These are phyloP conservation scores for Zopfia rhizophila DNA, from an alignment of 2,329 filamentous ascomycete genomes.

Conservation along the genomic window DNA sequence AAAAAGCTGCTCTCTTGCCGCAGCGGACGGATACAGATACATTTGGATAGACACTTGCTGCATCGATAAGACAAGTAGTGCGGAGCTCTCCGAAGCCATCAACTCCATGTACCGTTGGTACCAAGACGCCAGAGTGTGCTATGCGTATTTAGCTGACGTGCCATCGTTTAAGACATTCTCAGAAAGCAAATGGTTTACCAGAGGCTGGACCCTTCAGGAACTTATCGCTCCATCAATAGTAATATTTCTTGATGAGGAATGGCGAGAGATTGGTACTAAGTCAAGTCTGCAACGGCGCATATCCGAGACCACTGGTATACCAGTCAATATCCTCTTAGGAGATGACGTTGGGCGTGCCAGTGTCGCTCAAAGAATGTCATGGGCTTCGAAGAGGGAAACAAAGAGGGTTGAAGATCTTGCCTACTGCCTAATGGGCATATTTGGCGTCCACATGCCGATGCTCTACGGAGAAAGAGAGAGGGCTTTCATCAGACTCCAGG, in stretches of 20 bases:
- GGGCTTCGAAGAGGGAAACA: constrained; percentile 22
- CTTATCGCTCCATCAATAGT: constrained; percentile 11
- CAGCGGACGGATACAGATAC: constrained; percentile 12
- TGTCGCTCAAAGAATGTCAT: constrained; percentile 21
- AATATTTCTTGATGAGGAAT: too few relatives aligned
- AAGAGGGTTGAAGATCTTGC: constrained; percentile 19
- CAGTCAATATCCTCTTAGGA: too few relatives aligned
- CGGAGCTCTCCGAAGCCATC: constrained; percentile 28
- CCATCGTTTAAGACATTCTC: constrained; percentile 4
- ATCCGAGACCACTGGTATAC: constrained; percentile 16
- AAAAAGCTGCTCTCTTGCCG: constrained; percentile 17
- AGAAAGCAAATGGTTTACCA: constrained; percentile 15
- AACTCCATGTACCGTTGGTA: constrained; percentile 37
- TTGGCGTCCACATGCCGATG: constrained; percentile 15
- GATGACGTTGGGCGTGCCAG: too few relatives aligned
- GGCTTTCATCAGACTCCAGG: constrained; percentile 16
- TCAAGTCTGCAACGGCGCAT: constrained; percentile 9
- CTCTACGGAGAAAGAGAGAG: constrained; percentile 11
- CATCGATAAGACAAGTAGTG: constrained; percentile 32
- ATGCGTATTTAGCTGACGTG: constrained; percentile 27
- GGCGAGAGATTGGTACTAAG: too few relatives aligned
- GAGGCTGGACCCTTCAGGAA: constrained; percentile 11
- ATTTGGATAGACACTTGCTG: constrained; percentile 33
- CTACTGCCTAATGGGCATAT: constrained; percentile 23
- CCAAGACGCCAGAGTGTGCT: constrained; percentile 20